Percentiles rank a stretch among this genome's conserved stretches.
phyloP scores from a whole-genome alignment of 768 basidiomycete genomes.

The Pleurotus pulmonarius region DNA sequence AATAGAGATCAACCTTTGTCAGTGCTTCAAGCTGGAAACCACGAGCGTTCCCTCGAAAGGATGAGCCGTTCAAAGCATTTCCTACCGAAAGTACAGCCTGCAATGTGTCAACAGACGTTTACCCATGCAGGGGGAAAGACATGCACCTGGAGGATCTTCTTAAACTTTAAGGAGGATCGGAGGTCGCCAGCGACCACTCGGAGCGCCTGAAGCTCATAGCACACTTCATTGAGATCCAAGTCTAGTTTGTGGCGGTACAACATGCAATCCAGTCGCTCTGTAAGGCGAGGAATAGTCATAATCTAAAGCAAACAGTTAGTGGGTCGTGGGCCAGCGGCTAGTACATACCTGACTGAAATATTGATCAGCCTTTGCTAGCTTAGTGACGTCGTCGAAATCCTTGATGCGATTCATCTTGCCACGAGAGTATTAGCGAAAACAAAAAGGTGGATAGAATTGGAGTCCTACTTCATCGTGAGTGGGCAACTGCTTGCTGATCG shows the following conservation, averaged over 20 bases:
- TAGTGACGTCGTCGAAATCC: conserved; percentile 66
- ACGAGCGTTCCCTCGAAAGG: conserved; percentile 76
- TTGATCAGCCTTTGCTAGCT: conserved; percentile 80
- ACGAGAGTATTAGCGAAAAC: background rate
- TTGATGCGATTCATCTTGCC: conserved; percentile 58
- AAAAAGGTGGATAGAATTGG: no score
- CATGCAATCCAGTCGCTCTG: conserved; percentile 77
- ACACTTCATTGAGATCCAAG: conserved; percentile 77
- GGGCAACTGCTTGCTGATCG: conserved; percentile 72
- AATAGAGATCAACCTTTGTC: conserved; percentile 54
- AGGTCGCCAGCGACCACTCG: conserved; percentile 70
- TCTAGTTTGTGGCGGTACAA: conserved; percentile 80
- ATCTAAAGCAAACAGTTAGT: conserved; percentile 42
- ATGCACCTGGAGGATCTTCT: conserved; percentile 62
- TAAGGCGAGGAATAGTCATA: conserved; percentile 70
- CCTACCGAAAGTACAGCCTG: conserved; percentile 76
- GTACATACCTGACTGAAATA: conserved; percentile 68
- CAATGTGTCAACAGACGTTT: background rate
- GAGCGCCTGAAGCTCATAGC: conserved; percentile 75
- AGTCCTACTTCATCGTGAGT: conserved; percentile 70
- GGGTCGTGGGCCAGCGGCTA: background rate
- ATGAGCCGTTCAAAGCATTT: conserved; percentile 78
- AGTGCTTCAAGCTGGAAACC: conserved; percentile 86
- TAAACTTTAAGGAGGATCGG: conserved; percentile 60
- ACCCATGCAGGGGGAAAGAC: background rate